Evolutionary conservation across 257 asterid genomes (phyloP), one percentile per base, ranked within the genome.

Genomic region (Plantago major): DNA sequence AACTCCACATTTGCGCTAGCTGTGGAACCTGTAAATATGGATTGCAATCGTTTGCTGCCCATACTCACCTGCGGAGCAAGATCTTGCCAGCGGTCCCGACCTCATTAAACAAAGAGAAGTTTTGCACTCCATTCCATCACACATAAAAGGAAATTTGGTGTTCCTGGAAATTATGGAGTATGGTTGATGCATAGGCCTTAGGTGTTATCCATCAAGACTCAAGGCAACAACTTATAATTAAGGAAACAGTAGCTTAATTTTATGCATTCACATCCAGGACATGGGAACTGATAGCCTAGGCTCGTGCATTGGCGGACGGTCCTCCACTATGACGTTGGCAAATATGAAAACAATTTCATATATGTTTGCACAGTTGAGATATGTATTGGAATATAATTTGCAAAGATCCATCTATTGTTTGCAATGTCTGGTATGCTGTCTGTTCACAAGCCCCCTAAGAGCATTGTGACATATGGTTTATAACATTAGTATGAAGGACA

Each of bases 1-100:
- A 92, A 89, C 80, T 86, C 96, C 40, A 86, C 89, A 87, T 92
- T 92, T 58, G 99, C 99, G 11, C 79, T 89, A 49, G 84, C 96
- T 33, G 73, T 92, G 61, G 99, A 92, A 75, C 90, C 93, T 19
- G 81, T 82, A 66, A 92, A 92, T 58, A 68, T 77, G 64, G 89
- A 86, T 71, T 92, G 76, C 86, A 73, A 69, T 81, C 90, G 49
- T 92, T 84, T 73, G 96, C 97, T 47, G 64, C 80, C 65, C 91
- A 79, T 13, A 67, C 76, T 54, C 76, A 73, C 62, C 90, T 86
- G 15, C 83, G 84, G 62, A 73, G 72, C 51, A 92, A 84, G 77
- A 91, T 93, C 70, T 76, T 92, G 73, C 93, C 99, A 64, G 82
- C 99, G 75, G 98, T 92, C 73, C 99, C 99, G 22, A 81, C 90